Percentiles rank a stretch among this genome's conserved stretches.
phyloP scores from a whole-genome alignment of 1,284 basidiomycete genomes.

The Irpex lacteus region DNA sequence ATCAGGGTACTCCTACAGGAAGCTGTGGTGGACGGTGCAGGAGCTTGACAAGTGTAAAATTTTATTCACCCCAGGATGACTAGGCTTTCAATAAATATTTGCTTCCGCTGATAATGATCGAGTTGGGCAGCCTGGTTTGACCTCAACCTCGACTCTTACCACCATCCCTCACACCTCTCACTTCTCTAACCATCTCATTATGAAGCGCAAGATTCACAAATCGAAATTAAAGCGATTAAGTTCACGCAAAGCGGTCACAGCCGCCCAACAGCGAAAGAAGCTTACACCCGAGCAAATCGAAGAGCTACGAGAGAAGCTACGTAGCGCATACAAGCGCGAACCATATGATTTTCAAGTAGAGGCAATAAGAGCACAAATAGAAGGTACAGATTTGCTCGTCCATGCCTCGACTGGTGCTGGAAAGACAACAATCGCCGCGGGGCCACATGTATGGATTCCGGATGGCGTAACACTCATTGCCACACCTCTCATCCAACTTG shows the following conservation, averaged over 20 bases:
- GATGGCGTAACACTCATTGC: slow-evolving; percentile 29
- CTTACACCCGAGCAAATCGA: background rate
- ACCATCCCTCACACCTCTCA: no score
- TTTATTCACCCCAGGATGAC: no score
- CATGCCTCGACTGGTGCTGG: slow-evolving; percentile 35
- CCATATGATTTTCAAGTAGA: slow-evolving; percentile 8
- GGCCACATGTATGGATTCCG: slow-evolving; percentile 27
- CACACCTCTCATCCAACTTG: slow-evolving; percentile 34
- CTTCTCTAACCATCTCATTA: no score
- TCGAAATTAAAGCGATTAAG: background rate
- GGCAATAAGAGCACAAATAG: slow-evolving; percentile 24
- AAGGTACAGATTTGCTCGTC: slow-evolving; percentile 25
- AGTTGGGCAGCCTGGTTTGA: no score
- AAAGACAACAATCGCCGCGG: slow-evolving; percentile 34
- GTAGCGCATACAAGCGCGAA: background rate
- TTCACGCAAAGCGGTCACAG: background rate
- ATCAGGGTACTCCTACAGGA: no score
- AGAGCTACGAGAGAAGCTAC: background rate
- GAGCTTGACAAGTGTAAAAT: no score
- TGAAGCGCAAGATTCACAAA: background rate
- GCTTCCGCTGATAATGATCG: no score
- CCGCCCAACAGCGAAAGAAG: background rate
- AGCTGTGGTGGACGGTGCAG: no score
- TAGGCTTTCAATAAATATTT: no score
- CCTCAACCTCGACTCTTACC: no score